Percentiles rank a stretch among this genome's conserved stretches.
phyloP scores from a whole-genome alignment of 78 protist genomes.

The Speleostelium caveatum region DNA sequence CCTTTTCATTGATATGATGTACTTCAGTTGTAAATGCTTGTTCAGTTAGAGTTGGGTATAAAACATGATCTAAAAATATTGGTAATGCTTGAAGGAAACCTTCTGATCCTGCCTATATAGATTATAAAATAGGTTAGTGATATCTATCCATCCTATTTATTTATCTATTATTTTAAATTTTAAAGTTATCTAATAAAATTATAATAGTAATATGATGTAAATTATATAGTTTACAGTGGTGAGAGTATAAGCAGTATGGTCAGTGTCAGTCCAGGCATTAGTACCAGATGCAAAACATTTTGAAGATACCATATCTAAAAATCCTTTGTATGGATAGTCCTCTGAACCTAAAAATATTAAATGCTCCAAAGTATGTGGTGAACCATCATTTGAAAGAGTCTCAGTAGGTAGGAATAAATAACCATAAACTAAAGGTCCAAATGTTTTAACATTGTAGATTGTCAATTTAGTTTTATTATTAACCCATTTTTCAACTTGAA shows the following conservation, averaged over 20 bases:
- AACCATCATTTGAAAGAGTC: constrained; percentile 65
- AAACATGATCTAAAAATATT: constrained; percentile 91
- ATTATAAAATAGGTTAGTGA: background rate
- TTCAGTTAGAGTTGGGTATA: constrained; percentile 90
- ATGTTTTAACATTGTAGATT: constrained; percentile 22
- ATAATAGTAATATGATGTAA: background rate
- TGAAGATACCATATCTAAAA: constrained; percentile 33
- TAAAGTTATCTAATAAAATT: background rate
- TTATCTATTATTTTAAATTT: background rate
- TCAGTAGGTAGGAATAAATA: constrained; percentile 56
- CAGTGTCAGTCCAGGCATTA: constrained; percentile 81
- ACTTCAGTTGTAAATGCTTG: constrained; percentile 69
- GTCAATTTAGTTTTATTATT: constrained; percentile 28
- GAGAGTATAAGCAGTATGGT: constrained; percentile 69
- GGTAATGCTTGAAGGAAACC: constrained; percentile 91
- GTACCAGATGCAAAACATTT: constrained; percentile 75
- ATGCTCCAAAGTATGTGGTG: constrained; percentile 90
- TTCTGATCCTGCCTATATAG: constrained; percentile 71
- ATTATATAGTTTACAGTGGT: constrained; percentile 15
- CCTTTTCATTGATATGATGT: constrained; percentile 77
- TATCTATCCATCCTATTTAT: too few relatives aligned
- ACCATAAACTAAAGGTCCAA: constrained; percentile 7
- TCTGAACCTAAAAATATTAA: constrained; percentile 81
- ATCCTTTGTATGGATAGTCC: constrained; percentile 68
- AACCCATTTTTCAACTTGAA: constrained; percentile 10